These are phyloP conservation scores for Epithele typhae DNA, from an alignment of 768 basidiomycete genomes.

Conservation along the genomic window DNA sequence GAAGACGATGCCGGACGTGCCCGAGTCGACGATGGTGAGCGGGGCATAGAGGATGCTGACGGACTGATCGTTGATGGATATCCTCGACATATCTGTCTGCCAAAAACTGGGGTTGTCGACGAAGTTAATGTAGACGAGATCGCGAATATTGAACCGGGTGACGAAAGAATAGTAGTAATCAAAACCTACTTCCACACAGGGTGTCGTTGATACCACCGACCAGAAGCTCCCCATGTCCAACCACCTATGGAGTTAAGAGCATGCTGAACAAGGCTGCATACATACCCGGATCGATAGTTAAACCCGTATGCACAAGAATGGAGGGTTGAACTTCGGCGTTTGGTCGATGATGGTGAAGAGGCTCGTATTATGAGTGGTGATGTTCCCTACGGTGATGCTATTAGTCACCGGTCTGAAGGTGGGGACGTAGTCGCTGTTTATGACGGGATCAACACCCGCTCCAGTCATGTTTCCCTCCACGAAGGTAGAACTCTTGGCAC, in stretches of 20 bases:
- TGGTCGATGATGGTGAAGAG: constrained; percentile 52
- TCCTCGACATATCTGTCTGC: constrained; percentile 40
- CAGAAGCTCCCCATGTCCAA: constrained; percentile 42
- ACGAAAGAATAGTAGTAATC: too few species aligned
- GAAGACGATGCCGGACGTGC: constrained; percentile 53
- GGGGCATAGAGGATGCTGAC: constrained; percentile 38
- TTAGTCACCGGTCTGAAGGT: constrained; percentile 43
- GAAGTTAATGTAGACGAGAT: constrained; percentile 38
- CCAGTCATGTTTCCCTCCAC: constrained; percentile 45
- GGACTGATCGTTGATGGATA: constrained; percentile 51
- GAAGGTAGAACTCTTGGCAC: constrained; percentile 47
- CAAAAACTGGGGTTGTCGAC: constrained; percentile 39
- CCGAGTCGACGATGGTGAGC: constrained; percentile 52
- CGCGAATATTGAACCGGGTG: constrained; percentile 34
- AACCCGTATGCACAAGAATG: constrained; percentile 52
- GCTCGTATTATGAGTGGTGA: constrained; percentile 32
- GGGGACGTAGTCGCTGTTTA: constrained; percentile 42
- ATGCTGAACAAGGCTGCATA: constrained; percentile 47
- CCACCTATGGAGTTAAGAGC: constrained; percentile 39
- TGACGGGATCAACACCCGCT: constrained; percentile 48
- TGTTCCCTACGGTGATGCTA: constrained; percentile 45
- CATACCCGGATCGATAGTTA: background rate
- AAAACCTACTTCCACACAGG: constrained; percentile 44
- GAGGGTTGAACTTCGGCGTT: constrained; percentile 47
- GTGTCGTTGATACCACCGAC: constrained; percentile 48